A percentile compares a stretch with the other conserved stretches of the same genome.
Conservation (phyloP, 805 yeast species). For the Candida odintsovae region DNA sequence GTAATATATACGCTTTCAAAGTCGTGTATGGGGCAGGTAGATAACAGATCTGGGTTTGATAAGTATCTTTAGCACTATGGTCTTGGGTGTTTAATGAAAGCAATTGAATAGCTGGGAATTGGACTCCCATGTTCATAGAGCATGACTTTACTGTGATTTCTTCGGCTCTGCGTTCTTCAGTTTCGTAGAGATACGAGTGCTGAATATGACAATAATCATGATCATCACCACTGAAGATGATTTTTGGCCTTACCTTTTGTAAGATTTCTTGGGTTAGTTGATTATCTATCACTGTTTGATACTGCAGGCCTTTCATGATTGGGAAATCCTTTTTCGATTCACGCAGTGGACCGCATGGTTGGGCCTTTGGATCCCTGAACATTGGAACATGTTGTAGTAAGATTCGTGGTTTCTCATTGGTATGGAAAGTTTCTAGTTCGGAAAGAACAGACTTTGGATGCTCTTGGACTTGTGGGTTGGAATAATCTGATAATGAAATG, state of each 20-base stretch:
- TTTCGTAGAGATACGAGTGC: constrained; percentile 36
- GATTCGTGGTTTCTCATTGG: constrained; percentile 48
- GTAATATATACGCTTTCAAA: constrained; percentile 28
- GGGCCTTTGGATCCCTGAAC: constrained; percentile 56
- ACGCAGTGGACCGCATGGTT: constrained; percentile 69
- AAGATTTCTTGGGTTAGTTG: constrained; percentile 56
- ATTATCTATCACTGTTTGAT: constrained; percentile 79
- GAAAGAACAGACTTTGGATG: constrained; percentile 51
- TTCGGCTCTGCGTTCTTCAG: constrained; percentile 33
- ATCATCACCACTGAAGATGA: constrained; percentile 89
- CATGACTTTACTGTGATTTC: constrained; percentile 87
- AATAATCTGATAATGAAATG: constrained; percentile 66
- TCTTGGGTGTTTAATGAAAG: constrained; percentile 48
- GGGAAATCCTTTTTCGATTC: constrained; percentile 68
- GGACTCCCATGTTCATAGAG: constrained; percentile 90
- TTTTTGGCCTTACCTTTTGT: constrained; percentile 52
- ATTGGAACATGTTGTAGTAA: constrained; percentile 86
- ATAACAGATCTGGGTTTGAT: constrained; percentile 46
- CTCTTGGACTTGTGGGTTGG: constrained; percentile 36
- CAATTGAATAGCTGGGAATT: constrained; percentile 80
- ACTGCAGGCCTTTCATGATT: constrained; percentile 70
- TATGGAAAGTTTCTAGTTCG: constrained; percentile 21
- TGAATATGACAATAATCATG: constrained; percentile 87
- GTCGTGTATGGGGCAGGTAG: constrained; percentile 50
- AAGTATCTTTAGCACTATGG: constrained; percentile 20